These are phyloP conservation scores for Chaetothyriales sp. DNA, from an alignment of 2,329 filamentous ascomycete species.

Conservation along the genomic window DNA sequence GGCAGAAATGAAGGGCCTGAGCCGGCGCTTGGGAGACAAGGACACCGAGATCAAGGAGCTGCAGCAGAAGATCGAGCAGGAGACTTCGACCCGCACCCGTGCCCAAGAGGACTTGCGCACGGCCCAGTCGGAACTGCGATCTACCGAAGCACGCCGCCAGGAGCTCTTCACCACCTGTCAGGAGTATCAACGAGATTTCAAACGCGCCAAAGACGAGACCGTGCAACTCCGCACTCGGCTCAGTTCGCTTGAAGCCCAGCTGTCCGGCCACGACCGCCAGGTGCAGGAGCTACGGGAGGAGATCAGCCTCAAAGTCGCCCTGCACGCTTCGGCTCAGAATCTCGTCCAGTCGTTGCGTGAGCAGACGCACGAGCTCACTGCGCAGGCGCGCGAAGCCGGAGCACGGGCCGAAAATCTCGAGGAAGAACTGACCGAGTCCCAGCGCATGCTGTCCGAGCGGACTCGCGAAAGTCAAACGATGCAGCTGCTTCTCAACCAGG, in stretches of 20 bases:
- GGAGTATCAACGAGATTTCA: constrained; percentile 55
- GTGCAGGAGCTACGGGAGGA: constrained; percentile 60
- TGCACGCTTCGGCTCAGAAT: constrained; percentile 73
- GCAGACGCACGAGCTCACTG: constrained; percentile 72
- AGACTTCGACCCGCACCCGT: constrained; percentile 56
- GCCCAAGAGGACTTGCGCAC: constrained; percentile 68
- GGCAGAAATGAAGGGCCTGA: constrained; percentile 56
- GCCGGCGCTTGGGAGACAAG: constrained; percentile 57
- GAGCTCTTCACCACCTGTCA: constrained; percentile 63
- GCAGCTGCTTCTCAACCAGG: constrained; percentile 73
- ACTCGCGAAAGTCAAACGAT: constrained; percentile 90
- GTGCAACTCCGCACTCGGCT: constrained; percentile 42
- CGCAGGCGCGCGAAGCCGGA: constrained; percentile 81
- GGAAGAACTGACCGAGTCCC: constrained; percentile 81
- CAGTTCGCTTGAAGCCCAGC: constrained; percentile 61
- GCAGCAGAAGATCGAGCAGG: constrained; percentile 63
- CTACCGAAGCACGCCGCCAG: constrained; percentile 63
- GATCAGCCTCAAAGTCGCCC: constrained; percentile 66
- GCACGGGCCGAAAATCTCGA: constrained; percentile 73
- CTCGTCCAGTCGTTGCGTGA: constrained; percentile 87
- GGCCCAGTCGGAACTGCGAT: constrained; percentile 62
- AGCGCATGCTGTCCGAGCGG: constrained; percentile 72
- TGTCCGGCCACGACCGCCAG: constrained; percentile 55
- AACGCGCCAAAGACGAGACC: constrained; percentile 59
- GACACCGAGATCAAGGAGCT: constrained; percentile 65